Evolutionary conservation across 139 green algal species (phyloP).

Genomic region (Chlorella ohadii): DNA sequence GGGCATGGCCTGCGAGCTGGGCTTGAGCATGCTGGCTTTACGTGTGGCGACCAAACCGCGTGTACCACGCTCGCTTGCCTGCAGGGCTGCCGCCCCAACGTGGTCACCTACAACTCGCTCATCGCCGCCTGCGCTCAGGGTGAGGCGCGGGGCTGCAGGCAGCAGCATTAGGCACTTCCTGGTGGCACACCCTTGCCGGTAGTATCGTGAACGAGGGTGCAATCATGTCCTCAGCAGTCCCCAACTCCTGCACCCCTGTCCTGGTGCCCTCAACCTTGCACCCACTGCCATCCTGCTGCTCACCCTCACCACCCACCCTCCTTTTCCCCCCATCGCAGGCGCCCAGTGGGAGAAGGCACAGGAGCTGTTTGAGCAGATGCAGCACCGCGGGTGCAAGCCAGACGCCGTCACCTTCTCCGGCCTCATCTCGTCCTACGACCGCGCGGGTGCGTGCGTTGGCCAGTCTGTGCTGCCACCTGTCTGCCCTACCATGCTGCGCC

Average conservation of each 20-base stretch:
- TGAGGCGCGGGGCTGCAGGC: not conserved
- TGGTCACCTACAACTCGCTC: slow-evolving; percentile 90
- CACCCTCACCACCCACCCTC: no score
- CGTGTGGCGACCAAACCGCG: no score
- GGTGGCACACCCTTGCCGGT: no score
- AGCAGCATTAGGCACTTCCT: no score
- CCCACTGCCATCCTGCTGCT: not conserved
- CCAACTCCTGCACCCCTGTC: no score
- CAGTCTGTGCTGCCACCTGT: not conserved
- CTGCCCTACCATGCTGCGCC: no score
- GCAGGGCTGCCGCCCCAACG: slow-evolving; percentile 79
- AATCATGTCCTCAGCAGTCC: no score
- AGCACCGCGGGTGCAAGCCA: slow-evolving; percentile 68
- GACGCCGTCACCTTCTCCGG: slow-evolving; percentile 91
- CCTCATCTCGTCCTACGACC: slow-evolving; percentile 83
- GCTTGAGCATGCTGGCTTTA: no score
- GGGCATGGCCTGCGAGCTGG: no score
- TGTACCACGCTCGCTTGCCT: no score
- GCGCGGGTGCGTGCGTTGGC: slow-evolving; percentile 26
- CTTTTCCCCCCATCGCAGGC: not conserved
- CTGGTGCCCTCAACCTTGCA: no score
- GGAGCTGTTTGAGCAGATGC: slow-evolving; percentile 67
- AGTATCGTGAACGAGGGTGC: no score
- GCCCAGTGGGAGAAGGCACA: slow-evolving; percentile 51
- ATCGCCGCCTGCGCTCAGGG: slow-evolving; percentile 77